Base-by-base conservation (phyloP, 495 filamentous ascomycete genomes). In the Aspergillus leporis region DNA sequence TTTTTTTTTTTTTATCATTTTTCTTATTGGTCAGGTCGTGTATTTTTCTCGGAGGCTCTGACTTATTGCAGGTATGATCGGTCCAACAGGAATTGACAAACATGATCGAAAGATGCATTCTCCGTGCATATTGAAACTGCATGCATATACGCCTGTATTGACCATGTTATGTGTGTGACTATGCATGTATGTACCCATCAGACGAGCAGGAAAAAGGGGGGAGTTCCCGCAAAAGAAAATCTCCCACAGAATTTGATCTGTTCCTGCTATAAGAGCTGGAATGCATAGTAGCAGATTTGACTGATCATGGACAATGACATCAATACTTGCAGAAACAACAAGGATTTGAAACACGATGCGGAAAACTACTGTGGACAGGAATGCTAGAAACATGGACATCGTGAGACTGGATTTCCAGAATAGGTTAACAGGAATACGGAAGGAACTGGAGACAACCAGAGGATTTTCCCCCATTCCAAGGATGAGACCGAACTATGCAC, bases 81-180 rank as follows among this genome's bases (percentile, higher is more conserved):
- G 16, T 34, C 50, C 25, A 19, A 52, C 50, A 32, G n/a, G 19
- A 32, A 12, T 10, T 9, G 18, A n/a, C 28, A 25, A 34, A 52
- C 21, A 50, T 31, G 47, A 30, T 25, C 2, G 47, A 31, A 32
- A 6, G 23, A 16, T 52, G 50, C 50, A 21, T 18, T 31, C 30
- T 19, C 30, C 13, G 50, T 52, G 50, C 50, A 52, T 32, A 32
- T 52, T 32, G 50, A 3, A 52, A 52, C 30, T n/a, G n/a, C 40
- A 43, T 46, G 41, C 41, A 45, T 45, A 14, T 7, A 45, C 5
- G 41, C 19, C 2, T 45, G n/a, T 45, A 18, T 47, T 23, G 8
- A 21, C 21, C 21, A 10, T 47, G 19, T 47, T 12, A 4, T 40
- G 2, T 40, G n/a, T n/a, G n/a, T n/a, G n/a, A n/a, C n/a, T n/a